Percentiles rank a stretch among this genome's conserved stretches.
Conservation (phyloP, 2,329 filamentous ascomycete species). For the Nemania serpens region DNA sequence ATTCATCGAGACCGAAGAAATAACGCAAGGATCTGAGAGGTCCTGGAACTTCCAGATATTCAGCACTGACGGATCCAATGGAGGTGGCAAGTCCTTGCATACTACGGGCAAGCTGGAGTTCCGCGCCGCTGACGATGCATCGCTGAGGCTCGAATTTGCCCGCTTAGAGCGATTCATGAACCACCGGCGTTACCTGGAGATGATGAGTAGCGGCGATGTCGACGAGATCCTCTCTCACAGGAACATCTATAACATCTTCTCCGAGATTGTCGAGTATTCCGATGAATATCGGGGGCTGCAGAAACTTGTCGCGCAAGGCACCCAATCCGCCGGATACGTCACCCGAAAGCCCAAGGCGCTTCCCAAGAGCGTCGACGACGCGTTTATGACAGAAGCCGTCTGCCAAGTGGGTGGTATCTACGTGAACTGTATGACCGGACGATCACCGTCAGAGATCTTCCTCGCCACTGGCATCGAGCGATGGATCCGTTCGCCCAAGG, state of each 20-base stretch:
- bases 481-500: conserved; percentile 41
- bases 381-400: conserved; percentile 40
- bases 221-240: conserved; percentile 43
- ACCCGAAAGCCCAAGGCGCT: background rate
- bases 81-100: conserved; percentile 14
- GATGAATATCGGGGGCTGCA: conserved; percentile 42
- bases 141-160: conserved; percentile 23
- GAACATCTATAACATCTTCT: conserved; percentile 46
- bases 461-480: conserved; percentile 40
- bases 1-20: conserved; percentile 6
- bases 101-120: conserved; percentile 26
- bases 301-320: conserved; percentile 38
- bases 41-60: conserved; percentile 17
- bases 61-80: conserved; percentile 2
- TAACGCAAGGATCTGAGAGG: background rate
- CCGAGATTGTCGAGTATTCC: conserved; percentile 44
- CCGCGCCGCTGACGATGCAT: conserved; percentile 17
- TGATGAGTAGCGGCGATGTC: conserved; percentile 24
- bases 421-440: conserved; percentile 44
- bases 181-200: conserved; percentile 24
- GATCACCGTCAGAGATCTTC: conserved; percentile 38
- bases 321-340: conserved; percentile 41
- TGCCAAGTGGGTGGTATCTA: conserved; percentile 46
- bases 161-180: conserved; percentile 27
- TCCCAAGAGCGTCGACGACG: conserved; percentile 19